Evolutionary conservation across 495 filamentous ascomycete genomes (phyloP), one percentile per base, ranked within the genome.

Genomic region (Hypoxylon lienhwacheense): DNA sequence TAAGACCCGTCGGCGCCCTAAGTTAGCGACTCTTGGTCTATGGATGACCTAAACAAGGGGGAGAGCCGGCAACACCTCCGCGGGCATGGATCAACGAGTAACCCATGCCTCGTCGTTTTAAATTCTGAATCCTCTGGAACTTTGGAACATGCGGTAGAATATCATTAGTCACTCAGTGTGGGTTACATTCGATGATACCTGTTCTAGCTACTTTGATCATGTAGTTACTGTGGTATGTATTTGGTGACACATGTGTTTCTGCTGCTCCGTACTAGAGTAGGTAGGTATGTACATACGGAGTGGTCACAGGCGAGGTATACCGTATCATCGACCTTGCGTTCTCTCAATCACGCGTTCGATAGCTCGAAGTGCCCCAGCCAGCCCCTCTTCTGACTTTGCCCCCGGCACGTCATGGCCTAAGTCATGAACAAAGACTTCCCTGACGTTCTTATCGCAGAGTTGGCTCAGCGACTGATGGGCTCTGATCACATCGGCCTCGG

Each of bases 391-490:
- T 22, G 56, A 60, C 36, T 60, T 60, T 24, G 56, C 29, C 35
- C 56, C 56, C 8, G 56, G 50, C 25, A 60, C 50, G 21, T 53
- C 55, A 14, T 53, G 55, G 12, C 55, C 55, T 20, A 59, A 20
- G 29, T 60, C 45, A 22, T 54, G 56, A 33, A 50, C 37, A 35
- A 50, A 54, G 5, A 60, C 36, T n/a, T 60, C 56, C 16, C 45
- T 54, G n/a, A 54, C 56, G 29, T 22, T 48, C 24, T 45, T 50
- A 41, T 60, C 50, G 28, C 50, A 60, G 25, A 60, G 37, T 33
- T 24, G 45, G 11, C 44, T 39, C 11, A 60, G 34, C 17, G 45
- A 31, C 29, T 46, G 19, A 15, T 60, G 56, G 17, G 42, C 50
- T 40, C 22, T 41, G 32, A 55, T 50, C 33, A 54, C 56, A 20